Evolutionary conservation across 2,329 filamentous ascomycete species (phyloP).

Genomic region (Cytospora chrysosperma): DNA sequence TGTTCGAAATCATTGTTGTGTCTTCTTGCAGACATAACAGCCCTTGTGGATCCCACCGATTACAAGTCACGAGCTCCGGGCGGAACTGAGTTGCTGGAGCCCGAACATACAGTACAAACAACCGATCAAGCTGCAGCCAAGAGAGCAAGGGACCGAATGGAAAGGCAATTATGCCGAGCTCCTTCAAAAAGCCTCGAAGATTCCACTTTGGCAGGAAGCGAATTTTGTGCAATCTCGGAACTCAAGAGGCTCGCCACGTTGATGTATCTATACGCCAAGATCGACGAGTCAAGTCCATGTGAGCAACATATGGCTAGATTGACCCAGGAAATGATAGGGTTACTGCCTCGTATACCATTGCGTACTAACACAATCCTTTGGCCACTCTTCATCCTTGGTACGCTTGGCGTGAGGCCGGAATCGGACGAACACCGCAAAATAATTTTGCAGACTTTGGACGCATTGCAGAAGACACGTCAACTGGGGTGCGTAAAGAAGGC

Average conservation of each 20-base stretch:
- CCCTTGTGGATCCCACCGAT: not conserved
- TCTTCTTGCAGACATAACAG: constrained; percentile 20
- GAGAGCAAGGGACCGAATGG: not conserved
- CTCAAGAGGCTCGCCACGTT: constrained; percentile 31
- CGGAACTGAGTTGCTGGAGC: not conserved
- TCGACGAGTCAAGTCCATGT: constrained; percentile 29
- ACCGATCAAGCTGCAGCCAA: not conserved
- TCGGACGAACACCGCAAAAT: constrained; percentile 30
- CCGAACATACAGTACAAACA: not conserved
- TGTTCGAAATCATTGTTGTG: constrained; percentile 25
- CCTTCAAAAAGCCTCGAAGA: not conserved
- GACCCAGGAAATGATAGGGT: constrained; percentile 27
- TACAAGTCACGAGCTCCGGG: not conserved
- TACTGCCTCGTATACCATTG: constrained; percentile 29
- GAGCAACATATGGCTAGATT: constrained; percentile 29
- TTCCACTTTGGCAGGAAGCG: not conserved
- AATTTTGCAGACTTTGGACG: constrained; percentile 28
- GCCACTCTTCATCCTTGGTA: constrained; percentile 34
- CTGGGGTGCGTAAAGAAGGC: constrained; percentile 34
- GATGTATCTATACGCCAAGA: constrained; percentile 32
- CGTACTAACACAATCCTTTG: constrained; percentile 32
- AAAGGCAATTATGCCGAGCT: not conserved
- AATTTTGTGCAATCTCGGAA: constrained; percentile 27
- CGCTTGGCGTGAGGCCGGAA: constrained; percentile 30
- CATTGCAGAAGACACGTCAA: constrained; percentile 32